phyloP scores from a whole-genome alignment of 805 yeast species.

The Ogataea wickerhamii region DNA sequence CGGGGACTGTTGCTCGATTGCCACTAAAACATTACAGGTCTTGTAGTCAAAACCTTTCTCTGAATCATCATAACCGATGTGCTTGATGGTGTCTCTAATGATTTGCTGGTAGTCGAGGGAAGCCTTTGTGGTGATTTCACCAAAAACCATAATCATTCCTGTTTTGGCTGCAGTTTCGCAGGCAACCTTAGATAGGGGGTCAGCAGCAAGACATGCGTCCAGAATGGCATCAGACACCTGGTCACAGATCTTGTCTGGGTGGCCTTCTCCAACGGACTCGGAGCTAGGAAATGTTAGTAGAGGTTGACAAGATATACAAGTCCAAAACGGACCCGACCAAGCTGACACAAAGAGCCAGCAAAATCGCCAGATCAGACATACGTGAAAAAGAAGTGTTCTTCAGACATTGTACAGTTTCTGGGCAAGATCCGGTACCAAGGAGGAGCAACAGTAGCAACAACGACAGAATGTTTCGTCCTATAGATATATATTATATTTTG shows the following conservation, averaged over 20 bases:
- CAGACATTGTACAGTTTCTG: constrained; percentile 16
- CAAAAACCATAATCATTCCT: constrained; percentile 99
- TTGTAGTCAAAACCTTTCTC: constrained; percentile 98
- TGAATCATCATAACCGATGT: constrained; percentile 95
- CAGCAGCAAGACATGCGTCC: constrained; percentile 94
- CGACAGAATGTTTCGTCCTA: not conserved
- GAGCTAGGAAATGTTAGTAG: constrained; percentile 44
- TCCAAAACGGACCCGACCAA: too few relatives aligned
- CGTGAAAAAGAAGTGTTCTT: constrained; percentile 32
- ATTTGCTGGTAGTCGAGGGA: constrained; percentile 93
- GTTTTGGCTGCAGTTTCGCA: constrained; percentile 99
- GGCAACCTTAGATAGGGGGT: constrained; percentile 97
- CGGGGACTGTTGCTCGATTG: constrained; percentile 98
- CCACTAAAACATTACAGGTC: constrained; percentile 98
- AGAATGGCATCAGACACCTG: constrained; percentile 98
- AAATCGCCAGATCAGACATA: constrained; percentile 11
- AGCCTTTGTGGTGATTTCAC: constrained; percentile 98
- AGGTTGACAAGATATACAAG: too few relatives aligned
- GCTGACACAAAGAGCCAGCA: too few relatives aligned
- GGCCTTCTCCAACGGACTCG: constrained; percentile 92
- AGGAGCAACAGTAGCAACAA: not conserved
- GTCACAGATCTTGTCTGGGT: constrained; percentile 96
- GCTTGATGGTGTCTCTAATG: constrained; percentile 96
- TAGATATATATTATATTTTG: not conserved
- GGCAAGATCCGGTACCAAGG: not conserved